These are phyloP conservation scores for Monosporascus sp. DNA, from an alignment of 2,329 filamentous ascomycete genomes.

Conservation along the genomic window DNA sequence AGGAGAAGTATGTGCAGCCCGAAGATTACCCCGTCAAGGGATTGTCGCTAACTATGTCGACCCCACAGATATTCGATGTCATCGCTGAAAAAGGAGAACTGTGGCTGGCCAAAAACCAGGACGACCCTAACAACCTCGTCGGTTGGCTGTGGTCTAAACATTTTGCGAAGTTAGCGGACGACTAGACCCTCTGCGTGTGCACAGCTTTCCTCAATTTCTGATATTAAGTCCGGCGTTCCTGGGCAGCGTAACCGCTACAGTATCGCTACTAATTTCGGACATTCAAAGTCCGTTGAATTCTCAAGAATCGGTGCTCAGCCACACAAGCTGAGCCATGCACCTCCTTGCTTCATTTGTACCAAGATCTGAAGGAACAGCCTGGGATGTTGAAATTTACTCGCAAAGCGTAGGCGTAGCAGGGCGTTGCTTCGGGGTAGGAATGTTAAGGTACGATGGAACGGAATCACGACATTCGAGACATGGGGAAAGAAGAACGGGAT, in stretches of 20 bases:
- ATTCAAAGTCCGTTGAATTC: not conserved
- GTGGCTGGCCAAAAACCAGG: slow-evolving; percentile 96
- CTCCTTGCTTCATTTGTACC: not conserved
- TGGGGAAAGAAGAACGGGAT: not conserved
- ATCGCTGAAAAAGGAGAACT: slow-evolving; percentile 95
- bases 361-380: not conserved
- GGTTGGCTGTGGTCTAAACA: slow-evolving; percentile 99
- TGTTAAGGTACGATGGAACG: not conserved
- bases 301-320: not conserved
- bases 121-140: slow-evolving; percentile 71
- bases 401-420: not conserved
- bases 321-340: not conserved
- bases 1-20: slow-evolving; percentile 61
- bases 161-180: slow-evolving; percentile 66
- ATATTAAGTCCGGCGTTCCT: not conserved
- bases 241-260: not conserved
- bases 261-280: not conserved
- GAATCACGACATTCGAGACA: not conserved
- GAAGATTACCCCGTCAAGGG: not conserved
- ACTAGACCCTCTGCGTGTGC: slow-evolving; percentile 12
- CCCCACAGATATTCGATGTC: slow-evolving; percentile 70
- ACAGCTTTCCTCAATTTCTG: slow-evolving; percentile 17
- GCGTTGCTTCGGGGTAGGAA: not conserved
- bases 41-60: not conserved
- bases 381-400: not conserved